Evolutionary conservation across 2,329 filamentous ascomycete genomes (phyloP).

Genomic region (Mycogone perniciosa): DNA sequence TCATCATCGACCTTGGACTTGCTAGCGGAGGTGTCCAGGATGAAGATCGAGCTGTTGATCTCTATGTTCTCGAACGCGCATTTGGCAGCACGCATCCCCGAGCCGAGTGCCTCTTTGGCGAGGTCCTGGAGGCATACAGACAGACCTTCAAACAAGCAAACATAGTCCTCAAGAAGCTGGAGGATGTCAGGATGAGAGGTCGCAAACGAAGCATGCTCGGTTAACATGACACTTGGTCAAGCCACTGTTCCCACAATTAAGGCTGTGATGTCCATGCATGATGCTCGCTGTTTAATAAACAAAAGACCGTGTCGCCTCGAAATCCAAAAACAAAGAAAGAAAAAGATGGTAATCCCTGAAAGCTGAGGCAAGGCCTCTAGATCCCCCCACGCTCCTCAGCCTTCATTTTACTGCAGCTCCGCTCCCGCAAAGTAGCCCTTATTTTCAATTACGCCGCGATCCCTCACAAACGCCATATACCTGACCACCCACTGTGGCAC

Average conservation of each 20-base stretch:
- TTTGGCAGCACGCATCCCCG: constrained; percentile 92
- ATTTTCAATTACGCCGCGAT: constrained; percentile 93
- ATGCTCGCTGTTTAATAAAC: constrained; percentile 28
- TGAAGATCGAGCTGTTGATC: constrained; percentile 89
- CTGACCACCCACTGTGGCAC: constrained; percentile 92
- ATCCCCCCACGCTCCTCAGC: background rate
- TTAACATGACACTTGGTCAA: constrained; percentile 31
- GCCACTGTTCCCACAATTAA: background rate
- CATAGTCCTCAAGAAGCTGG: constrained; percentile 70
- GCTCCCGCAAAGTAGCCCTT: constrained; percentile 95
- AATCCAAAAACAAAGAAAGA: constrained; percentile 3
- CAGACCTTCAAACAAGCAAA: constrained; percentile 68
- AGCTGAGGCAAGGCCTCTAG: background rate
- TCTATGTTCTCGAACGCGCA: constrained; percentile 91
- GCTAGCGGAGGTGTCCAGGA: constrained; percentile 75
- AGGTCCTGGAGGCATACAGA: constrained; percentile 69
- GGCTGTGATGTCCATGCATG: constrained; percentile 12
- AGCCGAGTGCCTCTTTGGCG: constrained; percentile 68
- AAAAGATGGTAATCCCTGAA: background rate
- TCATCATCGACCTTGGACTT: constrained; percentile 92
- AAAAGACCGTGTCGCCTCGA: constrained; percentile 10
- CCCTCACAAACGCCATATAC: constrained; percentile 90
- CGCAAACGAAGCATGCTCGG: constrained; percentile 97
- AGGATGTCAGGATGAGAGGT: constrained; percentile 89
- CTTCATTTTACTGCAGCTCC: constrained; percentile 41